Evolutionary conservation across 257 asterid genomes (phyloP).

Genomic region (Nicotiana sylvestris): DNA sequence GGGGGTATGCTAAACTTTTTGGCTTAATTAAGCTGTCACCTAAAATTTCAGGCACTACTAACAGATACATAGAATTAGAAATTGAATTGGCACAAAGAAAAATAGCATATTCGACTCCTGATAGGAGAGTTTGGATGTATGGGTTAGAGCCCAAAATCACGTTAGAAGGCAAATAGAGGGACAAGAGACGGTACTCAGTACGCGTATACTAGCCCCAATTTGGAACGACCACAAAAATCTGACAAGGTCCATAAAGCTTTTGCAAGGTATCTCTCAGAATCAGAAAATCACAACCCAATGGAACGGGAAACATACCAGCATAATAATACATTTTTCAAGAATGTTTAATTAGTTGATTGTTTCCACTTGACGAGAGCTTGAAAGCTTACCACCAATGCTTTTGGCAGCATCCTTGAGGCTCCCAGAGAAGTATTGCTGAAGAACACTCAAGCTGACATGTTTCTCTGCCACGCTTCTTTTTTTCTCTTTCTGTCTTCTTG

Average conservation of each 20-base stretch:
- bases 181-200: background rate
- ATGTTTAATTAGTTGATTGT: background rate
- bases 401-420: slow-evolving; percentile 94
- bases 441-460: slow-evolving; percentile 76
- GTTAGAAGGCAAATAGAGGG: background rate
- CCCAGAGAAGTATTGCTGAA: slow-evolving; percentile 82
- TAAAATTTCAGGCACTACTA: background rate
- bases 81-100: background rate
- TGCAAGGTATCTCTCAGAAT: background rate
- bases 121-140: background rate
- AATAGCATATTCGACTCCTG: background rate
- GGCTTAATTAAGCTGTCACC: background rate
- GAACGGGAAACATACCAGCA: background rate
- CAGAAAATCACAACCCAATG: background rate
- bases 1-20: too few relatives aligned
- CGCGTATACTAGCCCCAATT: background rate
- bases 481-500: slow-evolving; percentile 49
- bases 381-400: slow-evolving; percentile 86
- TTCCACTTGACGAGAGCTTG: background rate
- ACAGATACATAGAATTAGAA: background rate
- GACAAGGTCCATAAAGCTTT: background rate
- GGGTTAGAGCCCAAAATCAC: background rate
- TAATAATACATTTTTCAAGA: background rate
- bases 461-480: slow-evolving; percentile 79
- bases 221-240: slow-evolving; percentile 2